These are phyloP conservation scores for Gamarada debralockiae DNA, from an alignment of 495 filamentous ascomycete species.

Conservation along the genomic window DNA sequence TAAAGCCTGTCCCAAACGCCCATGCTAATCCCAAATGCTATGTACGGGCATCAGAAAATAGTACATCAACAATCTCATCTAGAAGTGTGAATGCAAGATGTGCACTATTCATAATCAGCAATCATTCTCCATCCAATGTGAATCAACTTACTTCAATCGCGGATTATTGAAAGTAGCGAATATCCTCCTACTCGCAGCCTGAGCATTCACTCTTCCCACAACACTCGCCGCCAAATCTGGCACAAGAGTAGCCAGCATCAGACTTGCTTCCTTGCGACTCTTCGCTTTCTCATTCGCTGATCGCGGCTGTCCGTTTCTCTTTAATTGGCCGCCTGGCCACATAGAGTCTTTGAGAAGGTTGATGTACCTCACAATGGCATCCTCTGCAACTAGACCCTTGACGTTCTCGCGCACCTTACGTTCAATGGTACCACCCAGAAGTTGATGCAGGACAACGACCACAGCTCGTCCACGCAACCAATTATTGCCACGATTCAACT, in stretches of 20 bases:
- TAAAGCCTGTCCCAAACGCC: slow-evolving; percentile 18
- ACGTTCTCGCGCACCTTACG: slow-evolving; percentile 84
- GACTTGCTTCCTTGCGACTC: slow-evolving; percentile 68
- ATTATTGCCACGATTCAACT: slow-evolving; percentile 90
- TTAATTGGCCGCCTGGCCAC: slow-evolving; percentile 69
- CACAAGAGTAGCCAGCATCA: slow-evolving; percentile 76
- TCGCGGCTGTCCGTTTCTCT: slow-evolving; percentile 48
- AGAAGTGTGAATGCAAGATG: slow-evolving; percentile 75
- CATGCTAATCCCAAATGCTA: slow-evolving; percentile 21
- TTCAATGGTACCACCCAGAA: slow-evolving; percentile 92
- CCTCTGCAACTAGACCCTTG: slow-evolving; percentile 65
- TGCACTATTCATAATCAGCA: slow-evolving; percentile 42
- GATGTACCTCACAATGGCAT: slow-evolving; percentile 73
- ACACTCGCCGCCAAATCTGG: slow-evolving; percentile 83
- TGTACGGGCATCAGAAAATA: slow-evolving; percentile 52
- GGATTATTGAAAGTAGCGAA: slow-evolving; percentile 81
- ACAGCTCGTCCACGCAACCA: slow-evolving; percentile 93
- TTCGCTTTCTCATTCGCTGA: slow-evolving; percentile 64
- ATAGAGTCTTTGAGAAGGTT: slow-evolving; percentile 63
- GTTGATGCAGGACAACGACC: slow-evolving; percentile 81
- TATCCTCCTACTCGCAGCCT: slow-evolving; percentile 73
- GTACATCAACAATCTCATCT: slow-evolving; percentile 70
- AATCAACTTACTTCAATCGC: slow-evolving; percentile 56
- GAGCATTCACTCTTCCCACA: slow-evolving; percentile 78
- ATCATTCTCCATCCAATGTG: background rate